Base-by-base conservation (phyloP, 2,329 filamentous ascomycete species). In the Thielaviopsis euricoi region DNA sequence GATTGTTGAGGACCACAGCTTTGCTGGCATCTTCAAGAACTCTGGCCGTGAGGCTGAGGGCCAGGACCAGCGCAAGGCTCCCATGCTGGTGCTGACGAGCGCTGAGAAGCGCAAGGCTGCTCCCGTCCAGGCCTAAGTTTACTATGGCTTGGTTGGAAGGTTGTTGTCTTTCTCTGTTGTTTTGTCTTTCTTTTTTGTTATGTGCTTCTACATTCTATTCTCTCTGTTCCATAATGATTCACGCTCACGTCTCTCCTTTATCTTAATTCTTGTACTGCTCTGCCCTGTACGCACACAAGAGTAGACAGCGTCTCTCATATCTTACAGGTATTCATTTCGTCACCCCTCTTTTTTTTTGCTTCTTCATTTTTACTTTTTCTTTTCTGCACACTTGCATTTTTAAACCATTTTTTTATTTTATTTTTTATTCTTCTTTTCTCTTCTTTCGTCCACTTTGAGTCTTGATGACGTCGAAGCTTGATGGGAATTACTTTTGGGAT, bases 71-170 rank as follows among this genome's bases (percentile, higher is more conserved):
- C 87, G 89, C 71, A 90, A 85, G 76, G 86, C 86, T 64, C 86
- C 89, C 57, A 85, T 89, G 77, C 81, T 95, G 67, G 86, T 96
- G 64, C 79, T 96, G 64, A 90, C 87, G 64, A 90, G 84, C 69
- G 86, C 83, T 62, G 89, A 95, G 76, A 95, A 95, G 81, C 86
- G 89, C 71, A 94, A 89, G 78, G 62, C 66, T 13, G 62, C 64
- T 33, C 63, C 65, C 12, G 57, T 53, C 23, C 52, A 53, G 48
- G 49, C 22, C 43, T 49, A 50, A 49, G 33, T 53, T 53, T 23
- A 3, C 23, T 51, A 6, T 6, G n/a, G 48, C n/a, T 12, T 51
- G 15, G 37, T 21, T 19, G 43, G 50, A 54, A 23, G 37, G 48
- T 15, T 15, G 48, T 12, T 21, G 2, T 51, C 23, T 22, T 51